Evolutionary conservation across 169 alveolate species (phyloP).

Genomic region (Plasmodium blacklocki): DNA sequence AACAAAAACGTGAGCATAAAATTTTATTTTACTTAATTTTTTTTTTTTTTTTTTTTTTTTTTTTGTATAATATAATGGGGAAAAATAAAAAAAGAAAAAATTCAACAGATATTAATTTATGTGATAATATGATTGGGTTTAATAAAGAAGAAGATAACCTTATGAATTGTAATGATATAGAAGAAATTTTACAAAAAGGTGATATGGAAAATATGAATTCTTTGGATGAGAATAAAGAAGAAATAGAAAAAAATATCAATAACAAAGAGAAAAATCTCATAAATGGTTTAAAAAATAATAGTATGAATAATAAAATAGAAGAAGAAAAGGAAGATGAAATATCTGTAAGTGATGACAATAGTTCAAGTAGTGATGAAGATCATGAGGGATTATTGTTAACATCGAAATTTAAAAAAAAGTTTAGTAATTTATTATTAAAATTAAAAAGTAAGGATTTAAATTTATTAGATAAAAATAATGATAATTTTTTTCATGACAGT

Average conservation of each 20-base stretch:
- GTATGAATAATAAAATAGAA: neutral
- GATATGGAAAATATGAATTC: neutral
- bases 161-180: neutral
- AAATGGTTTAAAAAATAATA: neutral
- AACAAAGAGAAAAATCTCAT: neutral
- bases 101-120: too few species aligned
- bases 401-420: conserved; percentile 65
- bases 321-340: conserved; percentile 14
- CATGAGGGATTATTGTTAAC: conserved; percentile 72
- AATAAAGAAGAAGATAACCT: too few species aligned
- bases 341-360: conserved; percentile 32
- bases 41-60: too few species aligned
- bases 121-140: too few species aligned
- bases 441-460: conserved; percentile 56
- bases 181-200: neutral
- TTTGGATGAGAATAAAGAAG: neutral
- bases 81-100: too few species aligned
- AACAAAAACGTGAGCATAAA: too few species aligned
- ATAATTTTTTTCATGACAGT: conserved; percentile 70
- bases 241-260: neutral
- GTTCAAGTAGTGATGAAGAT: conserved; percentile 76
- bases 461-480: conserved; percentile 30
- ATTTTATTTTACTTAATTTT: too few species aligned
- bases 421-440: conserved; percentile 30
- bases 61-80: too few species aligned